A percentile compares a stretch with the other conserved stretches of the same genome.
Evolutionary conservation across 805 yeast genomes (phyloP).

Genomic region (Blastobotrys mokoenaii): DNA sequence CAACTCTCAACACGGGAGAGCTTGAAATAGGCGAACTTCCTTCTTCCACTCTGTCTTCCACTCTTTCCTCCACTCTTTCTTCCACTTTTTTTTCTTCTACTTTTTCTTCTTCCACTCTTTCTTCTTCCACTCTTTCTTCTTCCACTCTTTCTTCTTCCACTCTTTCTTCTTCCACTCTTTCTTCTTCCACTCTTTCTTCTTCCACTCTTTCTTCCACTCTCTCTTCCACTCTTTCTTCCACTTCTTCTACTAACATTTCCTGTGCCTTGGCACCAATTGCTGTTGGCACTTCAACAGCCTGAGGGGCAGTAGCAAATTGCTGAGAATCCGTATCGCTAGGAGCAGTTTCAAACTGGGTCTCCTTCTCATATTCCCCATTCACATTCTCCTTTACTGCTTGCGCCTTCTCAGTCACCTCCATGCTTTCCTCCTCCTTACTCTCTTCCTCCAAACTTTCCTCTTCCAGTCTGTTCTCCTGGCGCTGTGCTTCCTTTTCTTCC

Average conservation of each 20-base stretch:
- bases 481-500: slow-evolving; percentile 4
- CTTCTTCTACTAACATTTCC: no score
- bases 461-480: no score
- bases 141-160: neutral
- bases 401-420: no score
- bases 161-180: neutral
- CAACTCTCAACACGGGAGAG: no score
- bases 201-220: neutral
- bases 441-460: no score
- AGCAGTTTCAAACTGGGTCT: slow-evolving; percentile 1
- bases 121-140: neutral
- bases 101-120: neutral
- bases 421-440: no score
- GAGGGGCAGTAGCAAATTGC: no score
- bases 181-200: neutral
- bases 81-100: neutral
- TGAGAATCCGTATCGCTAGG: no score
- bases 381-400: no score
- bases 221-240: neutral
- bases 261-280: no score
- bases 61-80: neutral
- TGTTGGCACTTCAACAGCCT: no score
- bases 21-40: no score
- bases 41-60: neutral
- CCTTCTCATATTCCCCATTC: slow-evolving; percentile 3